Base-by-base conservation (phyloP, 1,284 basidiomycete genomes). In the Apiotrichum sp. region DNA sequence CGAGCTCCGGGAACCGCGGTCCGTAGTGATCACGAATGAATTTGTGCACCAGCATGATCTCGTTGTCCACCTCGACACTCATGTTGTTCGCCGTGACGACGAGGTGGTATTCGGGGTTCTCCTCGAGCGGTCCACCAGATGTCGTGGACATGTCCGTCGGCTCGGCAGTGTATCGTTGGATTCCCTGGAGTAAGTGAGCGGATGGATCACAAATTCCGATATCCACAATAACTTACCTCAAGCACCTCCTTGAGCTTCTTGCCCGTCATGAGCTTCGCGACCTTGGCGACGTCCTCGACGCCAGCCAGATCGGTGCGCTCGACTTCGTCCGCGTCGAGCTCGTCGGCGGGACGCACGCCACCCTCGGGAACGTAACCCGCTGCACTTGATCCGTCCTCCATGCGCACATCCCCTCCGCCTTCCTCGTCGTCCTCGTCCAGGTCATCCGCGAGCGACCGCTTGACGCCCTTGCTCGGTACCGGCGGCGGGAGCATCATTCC, bases 21-120 rank as follows among this genome's bases (percentile, higher is more conserved):
- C 88, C 84, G 74, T 98, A 99, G 77, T 98, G 95, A 71, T 99
- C 96, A 63, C 96, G 87, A 69, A 98, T 96, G 80, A 97, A 98
- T 87, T 98, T 98, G 80, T 99, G 92, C 1, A 98, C 93, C 32
- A 98, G 81, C 57, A 98, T 81, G 56, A 97, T 90, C 75, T 98
- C 96, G 68, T 99, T 98, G 76, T 99, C 96, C 1, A 98, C 86
- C 66, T 99, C 96, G 16, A 99, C 96, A 1, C 93, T 93, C 58
- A 98, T 80, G 77, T 98, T 99, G 79, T 99, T 99, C 11, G 95
- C 91, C 64, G 90, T 86, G 3, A 99, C 96, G 66, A 98, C 98
- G 57, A 98, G 81, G 59, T 87, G 85, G 77, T 99, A 99, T 75
- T 99, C 96, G 0, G 91, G 90, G 71, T 95, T 93, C 62, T 93